Base-by-base conservation (phyloP, 768 basidiomycete genomes). In the Lentinula lateritia region DNA sequence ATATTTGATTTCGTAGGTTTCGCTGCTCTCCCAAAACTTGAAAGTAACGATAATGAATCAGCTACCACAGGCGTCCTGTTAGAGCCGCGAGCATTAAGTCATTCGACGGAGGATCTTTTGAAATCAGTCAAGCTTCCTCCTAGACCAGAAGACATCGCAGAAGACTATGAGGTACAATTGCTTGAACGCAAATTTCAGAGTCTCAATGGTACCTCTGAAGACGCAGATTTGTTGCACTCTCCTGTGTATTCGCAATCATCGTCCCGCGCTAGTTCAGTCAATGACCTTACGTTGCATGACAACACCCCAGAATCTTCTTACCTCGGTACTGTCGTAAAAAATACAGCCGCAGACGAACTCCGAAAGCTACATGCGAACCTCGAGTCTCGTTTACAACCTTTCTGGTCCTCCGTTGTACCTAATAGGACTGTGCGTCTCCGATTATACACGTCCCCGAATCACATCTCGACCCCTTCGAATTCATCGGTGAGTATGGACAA, bases 401-500 rank as follows among this genome's bases (percentile, higher is more conserved):
- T 96, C 73, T 95, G 92, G 92, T 82, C 88, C 2, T 85, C 86
- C 4, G 85, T 84, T 0, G 75, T 95, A 0, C 68, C 88, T 9
- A 78, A 83, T 28, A 83, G 92, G 16, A 80, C 73, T 2, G 75
- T 95, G 7, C 80, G 83, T 15, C 67, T 95, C n/a, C 89, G 83
- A 66, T 73, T 83, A 3, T 75, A 58, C 32, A 46, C 61, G 10
- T 55, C 71, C 6, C 58, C 66, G 0, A 50, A 62, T 16, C 62
- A 59, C 9, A 68, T 68, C 38, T 69, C 75, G 42, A 68, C 68
- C 2, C 64, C 70, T 10, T 32, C 50, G 3, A 20, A 23, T 48
- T 7, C 46, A 2, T 18, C 46, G 20, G 73, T 69, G 23, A 66
- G 70, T 0, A 66, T 69, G 32, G 68, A 76, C 13, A 72, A 74